A percentile compares a stretch with the other conserved stretches of the same genome.
Conservation (phyloP, 2,329 filamentous ascomycete species). For the Colletotrichum filicis region DNA sequence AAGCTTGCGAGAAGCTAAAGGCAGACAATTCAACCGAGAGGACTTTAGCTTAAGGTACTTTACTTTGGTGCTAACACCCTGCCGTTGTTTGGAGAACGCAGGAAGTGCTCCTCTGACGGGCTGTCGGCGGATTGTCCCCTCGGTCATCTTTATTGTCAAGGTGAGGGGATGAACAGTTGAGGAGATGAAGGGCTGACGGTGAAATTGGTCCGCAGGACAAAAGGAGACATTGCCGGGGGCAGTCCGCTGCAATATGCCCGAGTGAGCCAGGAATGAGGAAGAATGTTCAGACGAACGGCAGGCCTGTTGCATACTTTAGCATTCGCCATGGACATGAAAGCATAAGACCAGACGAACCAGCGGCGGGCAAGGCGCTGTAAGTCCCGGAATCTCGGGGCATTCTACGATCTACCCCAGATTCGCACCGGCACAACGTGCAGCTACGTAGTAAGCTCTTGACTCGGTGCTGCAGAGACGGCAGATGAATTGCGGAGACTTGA, state of each 20-base stretch:
- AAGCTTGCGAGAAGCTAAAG: neutral
- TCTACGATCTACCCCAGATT: conserved; percentile 18
- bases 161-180: neutral
- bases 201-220: conserved; percentile 7
- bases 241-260: neutral
- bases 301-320: no score
- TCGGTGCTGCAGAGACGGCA: conserved; percentile 17
- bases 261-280: neutral
- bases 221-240: conserved; percentile 5
- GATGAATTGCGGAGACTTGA: conserved; percentile 20
- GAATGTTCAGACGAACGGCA: neutral
- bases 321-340: no score
- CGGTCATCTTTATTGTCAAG: neutral
- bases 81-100: no score
- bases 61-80: neutral
- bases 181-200: neutral
- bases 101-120: neutral
- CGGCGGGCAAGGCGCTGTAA: neutral
- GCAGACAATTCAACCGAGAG: neutral
- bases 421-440: conserved; percentile 22
- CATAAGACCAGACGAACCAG: neutral
- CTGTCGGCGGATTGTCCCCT: neutral
- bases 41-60: neutral
- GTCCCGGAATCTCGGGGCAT: conserved; percentile 14
- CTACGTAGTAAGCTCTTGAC: conserved; percentile 1